Percentiles rank a stretch among this genome's conserved stretches.
Evolutionary conservation across 257 asterid species (phyloP).

Genomic region (Haberlea rhodopensis): DNA sequence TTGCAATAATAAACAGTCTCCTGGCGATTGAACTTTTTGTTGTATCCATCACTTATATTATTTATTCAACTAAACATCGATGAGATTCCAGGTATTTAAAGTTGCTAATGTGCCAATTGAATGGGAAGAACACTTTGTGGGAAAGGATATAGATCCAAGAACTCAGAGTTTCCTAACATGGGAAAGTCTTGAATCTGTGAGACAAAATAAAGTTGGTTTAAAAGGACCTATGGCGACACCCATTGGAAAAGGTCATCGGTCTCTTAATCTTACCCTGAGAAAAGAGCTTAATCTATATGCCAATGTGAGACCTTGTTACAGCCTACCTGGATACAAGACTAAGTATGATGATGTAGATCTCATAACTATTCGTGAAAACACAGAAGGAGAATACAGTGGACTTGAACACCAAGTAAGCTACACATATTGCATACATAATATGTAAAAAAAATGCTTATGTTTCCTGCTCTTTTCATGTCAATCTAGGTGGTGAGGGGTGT

Average conservation of each 20-base stretch:
- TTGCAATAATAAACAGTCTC: not conserved
- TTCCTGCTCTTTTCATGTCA: conserved; percentile 20
- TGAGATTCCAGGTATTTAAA: conserved; percentile 34
- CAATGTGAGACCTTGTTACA: conserved; percentile 57
- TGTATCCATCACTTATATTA: not conserved
- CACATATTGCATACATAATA: not conserved
- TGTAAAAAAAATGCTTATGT: not conserved
- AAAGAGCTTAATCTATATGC: conserved; percentile 53
- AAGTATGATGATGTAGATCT: conserved; percentile 51
- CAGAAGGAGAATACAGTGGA: conserved; percentile 60
- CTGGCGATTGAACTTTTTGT: not conserved
- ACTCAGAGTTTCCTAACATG: conserved; percentile 53
- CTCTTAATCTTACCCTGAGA: conserved; percentile 52
- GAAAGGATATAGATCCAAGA: conserved; percentile 48
- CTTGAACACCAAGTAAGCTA: conserved; percentile 50
- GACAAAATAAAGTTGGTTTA: conserved; percentile 43
- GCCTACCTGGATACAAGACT: conserved; percentile 55
- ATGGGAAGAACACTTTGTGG: conserved; percentile 56
- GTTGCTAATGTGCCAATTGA: conserved; percentile 49
- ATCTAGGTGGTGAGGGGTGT: conserved; percentile 93
- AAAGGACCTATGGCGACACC: conserved; percentile 64
- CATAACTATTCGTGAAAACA: conserved; percentile 53
- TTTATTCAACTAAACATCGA: conserved; percentile 3
- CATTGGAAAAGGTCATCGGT: conserved; percentile 56
- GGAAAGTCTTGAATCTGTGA: conserved; percentile 56